phyloP scores from a whole-genome alignment of 768 basidiomycete genomes.

The Hygrocybe coccinea region DNA sequence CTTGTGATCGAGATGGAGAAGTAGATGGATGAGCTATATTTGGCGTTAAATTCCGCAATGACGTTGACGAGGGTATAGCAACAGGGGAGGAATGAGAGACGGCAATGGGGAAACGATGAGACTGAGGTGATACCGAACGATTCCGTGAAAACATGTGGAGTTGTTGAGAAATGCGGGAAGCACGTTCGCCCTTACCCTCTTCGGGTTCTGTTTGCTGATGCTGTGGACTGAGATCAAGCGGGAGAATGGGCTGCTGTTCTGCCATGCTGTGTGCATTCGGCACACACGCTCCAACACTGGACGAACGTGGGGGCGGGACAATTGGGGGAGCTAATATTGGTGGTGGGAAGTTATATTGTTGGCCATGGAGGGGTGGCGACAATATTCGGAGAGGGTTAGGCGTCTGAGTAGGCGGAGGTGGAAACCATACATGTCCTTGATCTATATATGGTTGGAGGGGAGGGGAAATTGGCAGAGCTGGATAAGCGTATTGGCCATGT shows the following conservation, averaged over 20 bases:
- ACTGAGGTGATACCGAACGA: conserved; percentile 58
- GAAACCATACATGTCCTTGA: conserved; percentile 50
- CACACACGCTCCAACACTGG: conserved; percentile 43
- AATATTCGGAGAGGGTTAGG: conserved; percentile 30
- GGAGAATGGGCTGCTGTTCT: conserved; percentile 28
- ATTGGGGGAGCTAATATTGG: conserved; percentile 15
- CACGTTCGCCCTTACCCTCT: conserved; percentile 58
- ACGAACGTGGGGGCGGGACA: conserved; percentile 40
- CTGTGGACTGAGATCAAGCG: conserved; percentile 17
- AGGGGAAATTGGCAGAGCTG: conserved; percentile 35
- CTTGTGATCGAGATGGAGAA: conserved; percentile 22
- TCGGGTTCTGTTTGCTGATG: conserved; percentile 37
- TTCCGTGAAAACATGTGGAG: conserved; percentile 52
- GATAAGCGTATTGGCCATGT: conserved; percentile 32
- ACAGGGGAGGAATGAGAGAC: conserved; percentile 14
- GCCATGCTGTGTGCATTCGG: conserved; percentile 26
- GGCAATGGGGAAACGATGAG: conserved; percentile 49
- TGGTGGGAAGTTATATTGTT: conserved; percentile 35
- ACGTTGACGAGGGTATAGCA: conserved; percentile 7
- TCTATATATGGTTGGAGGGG: conserved; percentile 40
- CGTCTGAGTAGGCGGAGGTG: conserved; percentile 30
- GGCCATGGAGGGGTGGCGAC: conserved; percentile 21
- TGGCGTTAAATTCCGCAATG: conserved; percentile 7
- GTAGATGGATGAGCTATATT: conserved; percentile 15
- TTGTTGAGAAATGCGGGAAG: conserved; percentile 55